Evolutionary conservation across 75 land plant species (phyloP), one percentile per base, ranked within the genome.

Genomic region (Selaginella tamariscina): DNA sequence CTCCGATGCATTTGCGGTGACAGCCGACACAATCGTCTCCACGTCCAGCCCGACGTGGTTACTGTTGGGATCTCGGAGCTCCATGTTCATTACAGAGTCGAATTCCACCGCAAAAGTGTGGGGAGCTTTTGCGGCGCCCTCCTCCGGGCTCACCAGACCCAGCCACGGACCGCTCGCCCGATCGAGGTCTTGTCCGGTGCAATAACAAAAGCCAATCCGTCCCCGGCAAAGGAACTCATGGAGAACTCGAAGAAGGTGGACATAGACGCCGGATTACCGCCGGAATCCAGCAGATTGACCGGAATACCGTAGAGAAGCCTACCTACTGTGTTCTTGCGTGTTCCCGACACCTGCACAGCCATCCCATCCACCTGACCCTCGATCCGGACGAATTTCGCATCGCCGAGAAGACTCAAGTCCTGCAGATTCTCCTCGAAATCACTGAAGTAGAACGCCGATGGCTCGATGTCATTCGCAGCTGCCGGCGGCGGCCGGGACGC

Each of bases 1-100:
- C 0, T 70, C 66, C 13, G 88, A 81, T 27, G 75, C 72, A 66
- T 81, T 73, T 30, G 55, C 56, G 29, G 60, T 65, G 56, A 67
- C 70, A 1, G 57, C 62, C 13, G 83, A 82, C 2, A 73, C 66
- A 0, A 73, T 29, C 65, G 77, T 64, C 31, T 69, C 83, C 24
- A 82, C 49, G 70, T 80, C 79, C 73, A 87, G 31, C 2, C 81
- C 85, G 1, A 82, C 72, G 69, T 72, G 79, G 57, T 68, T 82
- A 1, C 28, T 75, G 68, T 70, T 76, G 31, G 65, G 22, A 72
- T 76, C 74, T 33, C 60, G 69, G 29, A 65, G 32, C 55, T 78
- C 73, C 30, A 24, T 24, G 33, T 73, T 72, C 75, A 30, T 56
- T 0, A 55, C 32, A 0, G 81, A 67, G 57, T 75, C 79, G 64